Evolutionary conservation across 2,329 filamentous ascomycete species (phyloP).

Genomic region (Cladosporium velox): DNA sequence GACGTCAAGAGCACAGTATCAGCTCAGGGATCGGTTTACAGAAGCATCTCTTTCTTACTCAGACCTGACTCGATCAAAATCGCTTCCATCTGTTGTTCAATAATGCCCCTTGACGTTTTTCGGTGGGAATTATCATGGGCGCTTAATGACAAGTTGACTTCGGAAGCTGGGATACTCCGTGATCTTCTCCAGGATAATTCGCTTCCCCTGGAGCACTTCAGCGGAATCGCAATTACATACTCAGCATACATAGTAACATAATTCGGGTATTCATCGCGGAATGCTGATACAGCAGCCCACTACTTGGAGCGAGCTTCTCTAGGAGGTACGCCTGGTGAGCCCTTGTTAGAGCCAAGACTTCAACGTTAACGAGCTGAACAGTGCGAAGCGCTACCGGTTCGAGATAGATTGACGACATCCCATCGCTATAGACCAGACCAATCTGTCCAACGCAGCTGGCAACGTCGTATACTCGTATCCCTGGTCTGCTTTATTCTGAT

Average conservation of each 20-base stretch:
- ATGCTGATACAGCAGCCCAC: background rate
- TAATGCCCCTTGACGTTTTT: background rate
- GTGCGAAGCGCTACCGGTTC: slow-evolving; percentile 10
- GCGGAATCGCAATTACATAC: background rate
- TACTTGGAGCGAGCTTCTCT: background rate
- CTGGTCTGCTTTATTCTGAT: background rate
- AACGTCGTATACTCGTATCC: background rate
- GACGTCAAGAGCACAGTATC: background rate
- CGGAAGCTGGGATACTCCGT: background rate
- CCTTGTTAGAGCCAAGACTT: slow-evolving; percentile 14
- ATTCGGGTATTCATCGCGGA: background rate
- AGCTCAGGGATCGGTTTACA: background rate
- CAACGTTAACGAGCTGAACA: background rate
- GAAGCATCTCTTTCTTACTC: background rate
- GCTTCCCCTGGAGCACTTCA: background rate
- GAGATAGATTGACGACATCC: background rate
- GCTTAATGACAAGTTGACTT: background rate
- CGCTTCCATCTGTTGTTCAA: background rate
- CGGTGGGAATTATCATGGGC: background rate
- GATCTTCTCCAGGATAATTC: background rate
- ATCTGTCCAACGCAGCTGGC: background rate
- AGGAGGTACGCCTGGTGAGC: background rate
- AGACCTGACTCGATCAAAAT: background rate
- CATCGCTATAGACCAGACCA: slow-evolving; percentile 2
- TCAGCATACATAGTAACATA: background rate